These are phyloP conservation scores for Aspergillus pseudonomiae DNA, from an alignment of 2,329 filamentous ascomycete species.

Conservation along the genomic window DNA sequence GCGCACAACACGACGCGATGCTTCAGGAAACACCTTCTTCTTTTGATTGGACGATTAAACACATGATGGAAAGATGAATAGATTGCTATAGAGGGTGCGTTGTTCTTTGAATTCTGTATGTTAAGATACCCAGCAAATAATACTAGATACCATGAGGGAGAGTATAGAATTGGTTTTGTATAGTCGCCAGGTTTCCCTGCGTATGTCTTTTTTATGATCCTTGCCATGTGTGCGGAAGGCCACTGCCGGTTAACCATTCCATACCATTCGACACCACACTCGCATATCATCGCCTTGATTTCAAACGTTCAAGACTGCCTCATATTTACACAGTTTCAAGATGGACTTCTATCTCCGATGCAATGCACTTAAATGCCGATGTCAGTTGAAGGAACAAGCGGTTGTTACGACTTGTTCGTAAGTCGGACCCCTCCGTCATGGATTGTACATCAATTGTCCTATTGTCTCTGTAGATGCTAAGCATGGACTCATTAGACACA, in stretches of 20 bases:
- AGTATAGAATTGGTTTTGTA: neutral
- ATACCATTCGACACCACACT: neutral
- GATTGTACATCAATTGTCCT: neutral
- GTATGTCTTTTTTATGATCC: neutral
- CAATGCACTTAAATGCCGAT: conserved; percentile 77
- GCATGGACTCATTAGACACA: conserved; percentile 62
- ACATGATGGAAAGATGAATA: conserved; percentile 14
- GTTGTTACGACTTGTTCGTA: conserved; percentile 90
- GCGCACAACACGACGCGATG: conserved; percentile 76
- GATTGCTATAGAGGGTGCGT: conserved; percentile 11
- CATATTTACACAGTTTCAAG: neutral
- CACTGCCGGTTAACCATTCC: neutral
- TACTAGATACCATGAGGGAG: neutral
- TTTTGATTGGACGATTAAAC: conserved; percentile 49
- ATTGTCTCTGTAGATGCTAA: neutral
- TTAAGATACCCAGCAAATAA: conserved; percentile 9
- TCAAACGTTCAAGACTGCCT: neutral
- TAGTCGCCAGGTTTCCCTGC: neutral
- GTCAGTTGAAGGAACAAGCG: conserved; percentile 68
- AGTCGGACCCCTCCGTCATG: conserved; percentile 24
- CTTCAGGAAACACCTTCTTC: conserved; percentile 91
- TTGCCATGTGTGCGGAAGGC: neutral
- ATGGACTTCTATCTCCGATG: conserved; percentile 80
- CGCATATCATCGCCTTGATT: neutral
- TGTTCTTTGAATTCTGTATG: conserved; percentile 16